Evolutionary conservation across 768 basidiomycete genomes (phyloP).

Genomic region (Mycena pura): DNA sequence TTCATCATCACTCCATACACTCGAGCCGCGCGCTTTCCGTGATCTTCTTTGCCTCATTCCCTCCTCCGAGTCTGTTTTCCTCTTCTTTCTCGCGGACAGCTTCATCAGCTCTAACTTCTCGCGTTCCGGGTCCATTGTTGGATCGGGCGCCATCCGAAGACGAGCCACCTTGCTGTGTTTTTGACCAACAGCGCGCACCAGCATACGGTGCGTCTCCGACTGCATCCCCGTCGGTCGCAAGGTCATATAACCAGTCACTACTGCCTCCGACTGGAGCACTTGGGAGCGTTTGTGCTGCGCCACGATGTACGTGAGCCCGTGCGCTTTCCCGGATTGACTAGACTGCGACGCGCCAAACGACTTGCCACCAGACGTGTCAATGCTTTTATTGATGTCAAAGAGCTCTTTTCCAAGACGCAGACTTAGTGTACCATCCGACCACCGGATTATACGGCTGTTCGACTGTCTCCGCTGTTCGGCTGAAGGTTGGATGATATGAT

Average conservation of each 20-base stretch:
- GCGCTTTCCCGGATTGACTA: conserved; percentile 47
- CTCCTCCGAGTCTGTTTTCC: conserved; percentile 58
- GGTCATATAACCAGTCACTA: conserved; percentile 83
- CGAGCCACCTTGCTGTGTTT: conserved; percentile 84
- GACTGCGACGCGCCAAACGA: conserved; percentile 51
- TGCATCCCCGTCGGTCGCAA: conserved; percentile 90
- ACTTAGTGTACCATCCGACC: conserved; percentile 95
- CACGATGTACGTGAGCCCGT: conserved; percentile 88
- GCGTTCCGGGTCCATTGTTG: conserved; percentile 76
- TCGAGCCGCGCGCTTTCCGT: conserved; percentile 47
- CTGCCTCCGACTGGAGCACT: conserved; percentile 85
- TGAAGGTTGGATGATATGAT: too few relatives aligned
- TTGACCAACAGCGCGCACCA: conserved; percentile 86
- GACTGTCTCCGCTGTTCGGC: conserved; percentile 80
- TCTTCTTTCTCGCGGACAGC: conserved; percentile 68
- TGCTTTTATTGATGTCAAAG: conserved; percentile 85
- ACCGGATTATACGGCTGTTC: conserved; percentile 89
- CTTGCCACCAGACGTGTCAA: conserved; percentile 78
- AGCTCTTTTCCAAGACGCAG: conserved; percentile 92
- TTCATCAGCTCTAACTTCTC: conserved; percentile 73
- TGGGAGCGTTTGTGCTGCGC: conserved; percentile 88
- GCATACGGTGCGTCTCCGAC: conserved; percentile 86
- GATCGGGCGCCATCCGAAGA: conserved; percentile 81
- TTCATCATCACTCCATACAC: conserved; percentile 73
- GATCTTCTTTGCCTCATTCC: conserved; percentile 56